Evolutionary conservation across 2,329 filamentous ascomycete species (phyloP), one percentile per base, ranked within the genome.

Genomic region (Raffaelea deltoideospora): DNA sequence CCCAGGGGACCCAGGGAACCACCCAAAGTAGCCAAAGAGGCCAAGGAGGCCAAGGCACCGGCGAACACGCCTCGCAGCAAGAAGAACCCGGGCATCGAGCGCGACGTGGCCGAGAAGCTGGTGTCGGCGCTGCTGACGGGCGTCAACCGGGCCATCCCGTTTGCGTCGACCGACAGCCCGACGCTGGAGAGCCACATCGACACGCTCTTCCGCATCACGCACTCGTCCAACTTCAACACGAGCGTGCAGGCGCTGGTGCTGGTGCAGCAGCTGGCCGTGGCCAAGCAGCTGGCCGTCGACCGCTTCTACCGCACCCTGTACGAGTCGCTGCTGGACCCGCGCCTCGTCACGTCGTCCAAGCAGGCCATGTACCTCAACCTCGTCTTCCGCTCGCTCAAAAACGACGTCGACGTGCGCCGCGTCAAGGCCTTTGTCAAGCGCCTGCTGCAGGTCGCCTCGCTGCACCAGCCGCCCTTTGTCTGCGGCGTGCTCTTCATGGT

Each of bases 221-320:
- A 98, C 58, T 96, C 88, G 1, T 85, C 88, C 39, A 98, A 98
- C 57, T 96, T 98, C 69, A 98, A 96, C 60, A 98, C 90, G 1
- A 90, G 86, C 53, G 84, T 98, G 27, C 90, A 98, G 58, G 88
- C 90, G 24, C 70, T 98, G 45, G 80, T 94, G 61, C 65, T 98
- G 33, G 92, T 98, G 46, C 90, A 96, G 54, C 90, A 96, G 55
- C 71, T 98, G 21, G 83, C 86, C 1, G 67, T 76, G 2, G 73
- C 78, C 3, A 85, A 90, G 53, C 79, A 87, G 49, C 67, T 88
- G 37, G 79, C 80, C 5, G 78, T 79, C 11, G 90, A 98, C 50
- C 74, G 90, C 42, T 98, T 94, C 62, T 98, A 96, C 61, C 73
- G 86, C 35, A 94, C 87, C 10, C 64, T 98, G 3, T 98, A 98